phyloP scores from a whole-genome alignment of 345 rosid species.

The Conringia planisiliqua region DNA sequence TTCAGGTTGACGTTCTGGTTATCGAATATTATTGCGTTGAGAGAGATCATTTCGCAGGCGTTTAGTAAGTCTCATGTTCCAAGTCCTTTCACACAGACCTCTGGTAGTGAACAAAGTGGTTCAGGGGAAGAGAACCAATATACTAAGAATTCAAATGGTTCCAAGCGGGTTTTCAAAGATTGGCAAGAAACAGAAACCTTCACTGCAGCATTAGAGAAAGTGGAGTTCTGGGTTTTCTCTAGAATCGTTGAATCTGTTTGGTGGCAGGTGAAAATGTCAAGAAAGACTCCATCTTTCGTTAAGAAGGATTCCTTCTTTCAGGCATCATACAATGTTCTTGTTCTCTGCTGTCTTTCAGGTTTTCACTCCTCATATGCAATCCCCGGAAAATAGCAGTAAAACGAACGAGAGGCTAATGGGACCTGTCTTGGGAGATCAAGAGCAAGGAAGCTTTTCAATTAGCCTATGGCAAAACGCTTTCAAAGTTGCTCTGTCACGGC shows the following conservation, averaged over 20 bases:
- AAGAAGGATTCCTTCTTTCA: not conserved
- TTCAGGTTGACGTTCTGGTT: slow-evolving; percentile 90
- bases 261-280: slow-evolving; percentile 74
- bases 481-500: slow-evolving; percentile 58
- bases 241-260: slow-evolving; percentile 90
- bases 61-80: slow-evolving; percentile 44
- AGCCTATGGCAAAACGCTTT: slow-evolving; percentile 76
- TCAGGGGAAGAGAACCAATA: slow-evolving; percentile 15
- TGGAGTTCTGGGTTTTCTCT: slow-evolving; percentile 87
- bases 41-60: slow-evolving; percentile 71
- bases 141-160: slow-evolving; percentile 30
- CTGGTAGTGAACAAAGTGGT: slow-evolving; percentile 27
- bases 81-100: slow-evolving; percentile 26
- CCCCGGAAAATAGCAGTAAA: slow-evolving; percentile 40
- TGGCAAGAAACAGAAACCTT: slow-evolving; percentile 91
- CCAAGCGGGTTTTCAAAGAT: slow-evolving; percentile 43
- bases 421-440: slow-evolving; percentile 63
- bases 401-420: slow-evolving; percentile 48
- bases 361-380: slow-evolving; percentile 83
- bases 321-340: not conserved
- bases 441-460: slow-evolving; percentile 71
- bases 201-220: slow-evolving; percentile 61
- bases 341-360: slow-evolving; percentile 45
- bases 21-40: slow-evolving; percentile 73
- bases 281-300: not conserved